Evolutionary conservation across 2,329 filamentous ascomycete species (phyloP).

Genomic region (Talaromyces funiculosus): DNA sequence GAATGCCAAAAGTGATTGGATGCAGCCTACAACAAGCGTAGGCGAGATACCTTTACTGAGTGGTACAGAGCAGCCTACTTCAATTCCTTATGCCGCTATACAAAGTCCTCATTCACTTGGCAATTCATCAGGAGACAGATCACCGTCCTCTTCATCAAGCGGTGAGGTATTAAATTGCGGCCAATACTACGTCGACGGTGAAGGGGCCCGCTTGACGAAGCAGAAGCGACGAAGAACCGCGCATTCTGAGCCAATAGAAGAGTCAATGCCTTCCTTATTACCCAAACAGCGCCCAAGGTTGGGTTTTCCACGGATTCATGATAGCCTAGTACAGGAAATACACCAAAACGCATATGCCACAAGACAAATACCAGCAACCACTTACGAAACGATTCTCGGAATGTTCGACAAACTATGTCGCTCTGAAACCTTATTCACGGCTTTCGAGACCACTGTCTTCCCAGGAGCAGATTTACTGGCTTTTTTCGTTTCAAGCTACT

Average conservation of each 20-base stretch:
- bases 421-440: conserved; percentile 25
- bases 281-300: neutral
- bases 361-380: conserved; percentile 20
- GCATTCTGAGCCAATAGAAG: conserved; percentile 14
- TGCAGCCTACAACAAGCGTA: conserved; percentile 22
- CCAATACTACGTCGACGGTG: conserved; percentile 26
- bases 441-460: conserved; percentile 29
- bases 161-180: conserved; percentile 21
- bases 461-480: conserved; percentile 24
- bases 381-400: conserved; percentile 25
- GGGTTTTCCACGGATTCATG: conserved; percentile 20
- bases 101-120: conserved; percentile 20
- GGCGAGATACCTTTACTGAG: conserved; percentile 16
- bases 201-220: conserved; percentile 22
- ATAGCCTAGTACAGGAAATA: conserved; percentile 15
- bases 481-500: conserved; percentile 32
- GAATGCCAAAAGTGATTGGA: conserved; percentile 22
- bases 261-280: conserved; percentile 8
- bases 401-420: conserved; percentile 30
- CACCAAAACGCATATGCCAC: conserved; percentile 15
- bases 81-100: conserved; percentile 17
- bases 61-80: conserved; percentile 18
- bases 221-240: conserved; percentile 20
- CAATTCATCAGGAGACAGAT: conserved; percentile 20
- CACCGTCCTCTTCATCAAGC: conserved; percentile 19